Conservation (phyloP, 768 basidiomycete species). For the Strobilomyces dryophilus region DNA sequence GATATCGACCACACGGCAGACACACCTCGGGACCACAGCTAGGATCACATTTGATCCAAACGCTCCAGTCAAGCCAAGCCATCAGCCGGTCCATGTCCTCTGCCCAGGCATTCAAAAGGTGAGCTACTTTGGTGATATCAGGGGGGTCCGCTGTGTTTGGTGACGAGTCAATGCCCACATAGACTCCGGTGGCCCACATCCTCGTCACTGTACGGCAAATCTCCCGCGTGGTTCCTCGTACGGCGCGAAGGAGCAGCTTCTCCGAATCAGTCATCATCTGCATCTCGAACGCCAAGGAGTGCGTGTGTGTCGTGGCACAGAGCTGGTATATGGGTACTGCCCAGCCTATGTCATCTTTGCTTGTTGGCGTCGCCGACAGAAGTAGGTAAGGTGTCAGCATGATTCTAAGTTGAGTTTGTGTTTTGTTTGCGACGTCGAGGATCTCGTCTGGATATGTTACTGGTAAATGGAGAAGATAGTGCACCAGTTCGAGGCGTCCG, state of each 20-base stretch:
- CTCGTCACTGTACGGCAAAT: slow-evolving; percentile 43
- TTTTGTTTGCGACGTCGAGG: slow-evolving; percentile 6
- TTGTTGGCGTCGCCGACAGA: slow-evolving; percentile 7
- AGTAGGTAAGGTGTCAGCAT: slow-evolving; percentile 31
- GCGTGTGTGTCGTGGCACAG: slow-evolving; percentile 30
- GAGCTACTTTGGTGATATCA: neutral
- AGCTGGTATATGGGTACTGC: slow-evolving; percentile 25
- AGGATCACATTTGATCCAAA: slow-evolving; percentile 47
- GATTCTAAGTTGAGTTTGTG: slow-evolving; percentile 22
- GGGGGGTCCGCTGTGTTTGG: slow-evolving; percentile 3
- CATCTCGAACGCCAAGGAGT: neutral
- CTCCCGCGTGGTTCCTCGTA: slow-evolving; percentile 37
- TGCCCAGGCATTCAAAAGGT: slow-evolving; percentile 32
- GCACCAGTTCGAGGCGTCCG: slow-evolving; percentile 26
- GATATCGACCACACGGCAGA: neutral
- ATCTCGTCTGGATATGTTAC: slow-evolving; percentile 2
- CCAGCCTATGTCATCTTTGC: slow-evolving; percentile 19
- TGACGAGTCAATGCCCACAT: slow-evolving; percentile 13
- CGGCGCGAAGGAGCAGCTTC: slow-evolving; percentile 19
- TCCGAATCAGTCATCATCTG: slow-evolving; percentile 28
- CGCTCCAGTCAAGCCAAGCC: slow-evolving; percentile 50
- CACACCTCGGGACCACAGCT: slow-evolving; percentile 43
- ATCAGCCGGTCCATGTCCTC: slow-evolving; percentile 35
- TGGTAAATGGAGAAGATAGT: slow-evolving; percentile 17
- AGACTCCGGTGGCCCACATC: slow-evolving; percentile 44